These are phyloP conservation scores for Smittium culicis DNA, from an alignment of 371 early-diverging fungal genomes.

Conservation along the genomic window DNA sequence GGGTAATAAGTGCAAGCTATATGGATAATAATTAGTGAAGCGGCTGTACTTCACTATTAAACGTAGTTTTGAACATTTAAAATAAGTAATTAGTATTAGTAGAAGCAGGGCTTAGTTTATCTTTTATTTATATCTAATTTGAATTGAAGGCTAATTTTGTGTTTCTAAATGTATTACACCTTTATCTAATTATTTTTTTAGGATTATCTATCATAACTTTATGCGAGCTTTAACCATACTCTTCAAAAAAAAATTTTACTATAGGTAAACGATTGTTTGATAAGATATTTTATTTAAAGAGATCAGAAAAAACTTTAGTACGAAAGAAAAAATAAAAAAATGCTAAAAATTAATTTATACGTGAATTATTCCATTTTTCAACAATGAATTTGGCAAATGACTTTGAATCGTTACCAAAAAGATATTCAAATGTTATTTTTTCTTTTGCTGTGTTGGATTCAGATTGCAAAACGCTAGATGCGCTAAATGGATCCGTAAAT, in stretches of 20 bases:
- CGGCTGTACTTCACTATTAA: too few relatives aligned
- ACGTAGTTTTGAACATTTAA: too few relatives aligned
- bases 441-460: not conserved
- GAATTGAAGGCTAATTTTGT: too few relatives aligned
- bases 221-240: not conserved
- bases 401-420: not conserved
- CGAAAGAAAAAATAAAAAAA: not conserved
- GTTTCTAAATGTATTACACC: not conserved
- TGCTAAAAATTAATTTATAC: not conserved
- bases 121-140: too few relatives aligned
- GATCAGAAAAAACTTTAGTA: not conserved
- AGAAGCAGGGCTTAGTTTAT: too few relatives aligned
- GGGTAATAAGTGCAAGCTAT: too few relatives aligned
- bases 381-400: constrained; percentile 8
- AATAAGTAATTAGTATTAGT: too few relatives aligned
- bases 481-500: not conserved
- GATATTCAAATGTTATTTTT: not conserved
- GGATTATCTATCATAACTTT: not conserved
- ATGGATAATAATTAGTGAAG: too few relatives aligned
- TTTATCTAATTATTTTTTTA: not conserved
- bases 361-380: not conserved
- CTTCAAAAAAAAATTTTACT: not conserved
- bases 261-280: not conserved
- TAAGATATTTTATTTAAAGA: not conserved
- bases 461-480: not conserved